Percentiles rank a stretch among this genome's conserved stretches.
Evolutionary conservation across 257 asterid genomes (phyloP).

Genomic region (Solanum lycopersicoides): DNA sequence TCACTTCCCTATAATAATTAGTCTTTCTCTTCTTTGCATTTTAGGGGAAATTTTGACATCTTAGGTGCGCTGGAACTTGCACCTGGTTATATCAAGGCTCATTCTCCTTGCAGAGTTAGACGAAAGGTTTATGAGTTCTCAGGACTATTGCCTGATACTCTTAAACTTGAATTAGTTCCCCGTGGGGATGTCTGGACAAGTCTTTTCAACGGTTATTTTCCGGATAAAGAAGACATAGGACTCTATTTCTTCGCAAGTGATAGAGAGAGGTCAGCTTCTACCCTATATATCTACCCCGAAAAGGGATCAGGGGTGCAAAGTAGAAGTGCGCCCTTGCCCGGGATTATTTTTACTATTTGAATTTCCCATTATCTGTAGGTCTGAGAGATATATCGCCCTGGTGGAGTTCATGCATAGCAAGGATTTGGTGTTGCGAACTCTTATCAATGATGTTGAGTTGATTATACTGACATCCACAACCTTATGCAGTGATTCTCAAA

Average conservation of each 20-base stretch:
- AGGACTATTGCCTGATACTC: too few relatives aligned
- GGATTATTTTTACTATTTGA: neutral
- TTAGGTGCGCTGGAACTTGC: neutral
- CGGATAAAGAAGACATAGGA: slow-evolving; percentile 35
- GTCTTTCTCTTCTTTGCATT: neutral
- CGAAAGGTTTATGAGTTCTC: too few relatives aligned
- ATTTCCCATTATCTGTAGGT: slow-evolving; percentile 16
- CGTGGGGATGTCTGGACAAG: slow-evolving; percentile 18
- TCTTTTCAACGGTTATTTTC: slow-evolving; percentile 20
- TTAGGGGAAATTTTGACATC: slow-evolving; percentile 51
- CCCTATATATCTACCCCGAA: neutral
- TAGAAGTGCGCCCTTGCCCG: neutral
- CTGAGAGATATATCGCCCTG: slow-evolving; percentile 22
- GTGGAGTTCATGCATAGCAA: slow-evolving; percentile 21
- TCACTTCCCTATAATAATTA: neutral
- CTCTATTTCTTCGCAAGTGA: slow-evolving; percentile 46
- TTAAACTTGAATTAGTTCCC: too few relatives aligned
- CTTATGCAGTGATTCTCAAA: slow-evolving; percentile 31
- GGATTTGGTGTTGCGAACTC: slow-evolving; percentile 37
- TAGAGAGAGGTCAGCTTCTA: slow-evolving; percentile 28
- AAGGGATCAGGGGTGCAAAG: neutral
- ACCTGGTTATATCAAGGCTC: too few relatives aligned
- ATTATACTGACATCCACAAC: slow-evolving; percentile 49
- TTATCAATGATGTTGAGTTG: slow-evolving; percentile 43
- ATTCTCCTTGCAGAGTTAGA: too few relatives aligned